Percentiles rank a stretch among this genome's conserved stretches.
Evolutionary conservation across 2,329 filamentous ascomycete genomes (phyloP).

Genomic region (Pezicula carpinea): DNA sequence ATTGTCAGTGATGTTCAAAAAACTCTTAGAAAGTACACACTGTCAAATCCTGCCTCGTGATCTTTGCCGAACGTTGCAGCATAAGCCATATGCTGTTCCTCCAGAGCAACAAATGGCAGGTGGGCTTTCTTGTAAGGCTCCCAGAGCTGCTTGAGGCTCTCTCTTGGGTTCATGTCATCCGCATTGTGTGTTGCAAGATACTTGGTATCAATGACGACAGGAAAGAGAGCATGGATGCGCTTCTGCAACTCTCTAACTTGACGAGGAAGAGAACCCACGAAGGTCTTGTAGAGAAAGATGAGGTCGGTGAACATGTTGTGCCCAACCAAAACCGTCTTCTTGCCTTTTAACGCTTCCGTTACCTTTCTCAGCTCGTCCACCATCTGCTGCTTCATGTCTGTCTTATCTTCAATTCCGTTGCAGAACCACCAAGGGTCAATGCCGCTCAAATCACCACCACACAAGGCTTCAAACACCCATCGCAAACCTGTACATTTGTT

Average conservation of each 20-base stretch:
- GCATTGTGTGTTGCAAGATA: slow-evolving; percentile 42
- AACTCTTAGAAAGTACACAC: slow-evolving; percentile 29
- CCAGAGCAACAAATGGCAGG: slow-evolving; percentile 37
- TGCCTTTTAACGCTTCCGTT: slow-evolving; percentile 20
- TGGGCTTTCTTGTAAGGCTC: slow-evolving; percentile 34
- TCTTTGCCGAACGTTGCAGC: slow-evolving; percentile 14
- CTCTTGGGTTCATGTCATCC: slow-evolving; percentile 35
- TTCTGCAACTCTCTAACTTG: slow-evolving; percentile 48
- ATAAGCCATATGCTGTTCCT: slow-evolving; percentile 28
- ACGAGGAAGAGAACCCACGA: slow-evolving; percentile 52
- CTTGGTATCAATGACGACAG: slow-evolving; percentile 54
- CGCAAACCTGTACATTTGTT: slow-evolving; percentile 24
- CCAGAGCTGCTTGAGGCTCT: slow-evolving; percentile 43
- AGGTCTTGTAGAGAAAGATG: slow-evolving; percentile 58
- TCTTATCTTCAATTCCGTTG: slow-evolving; percentile 33
- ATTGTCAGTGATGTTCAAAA: background rate
- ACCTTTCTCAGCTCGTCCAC: slow-evolving; percentile 17
- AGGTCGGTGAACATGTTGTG: slow-evolving; percentile 64
- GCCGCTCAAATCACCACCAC: slow-evolving; percentile 22
- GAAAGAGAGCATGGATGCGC: slow-evolving; percentile 42
- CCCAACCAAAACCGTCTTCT: slow-evolving; percentile 45
- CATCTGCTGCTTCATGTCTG: slow-evolving; percentile 34
- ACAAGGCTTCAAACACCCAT: slow-evolving; percentile 29
- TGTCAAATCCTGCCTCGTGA: slow-evolving; percentile 60
- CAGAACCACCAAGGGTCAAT: slow-evolving; percentile 32